Evolutionary conservation across 1,284 basidiomycete genomes (phyloP).

Genomic region (Ceratobasidium sp.): DNA sequence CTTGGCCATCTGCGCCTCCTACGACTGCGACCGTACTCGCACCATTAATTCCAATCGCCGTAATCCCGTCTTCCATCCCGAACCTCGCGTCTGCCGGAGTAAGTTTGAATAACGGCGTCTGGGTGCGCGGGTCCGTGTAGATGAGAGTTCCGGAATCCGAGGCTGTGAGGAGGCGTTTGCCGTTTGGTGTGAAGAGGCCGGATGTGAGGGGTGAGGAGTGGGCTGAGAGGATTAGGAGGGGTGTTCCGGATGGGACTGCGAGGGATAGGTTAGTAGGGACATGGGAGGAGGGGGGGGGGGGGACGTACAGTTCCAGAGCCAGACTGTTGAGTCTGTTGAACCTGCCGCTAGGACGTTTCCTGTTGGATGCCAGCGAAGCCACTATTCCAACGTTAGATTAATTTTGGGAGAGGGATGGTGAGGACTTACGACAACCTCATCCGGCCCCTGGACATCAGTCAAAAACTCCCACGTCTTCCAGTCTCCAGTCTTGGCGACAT

Average conservation of each 20-base stretch:
- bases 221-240: conserved; percentile 96
- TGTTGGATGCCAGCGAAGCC: conserved; percentile 97
- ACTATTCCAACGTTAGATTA: conserved; percentile 66
- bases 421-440: conserved; percentile 90
- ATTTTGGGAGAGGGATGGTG: too few species aligned
- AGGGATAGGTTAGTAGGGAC: conserved; percentile 24
- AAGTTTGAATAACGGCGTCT: conserved; percentile 86
- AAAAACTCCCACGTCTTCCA: conserved; percentile 92
- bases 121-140: conserved; percentile 91
- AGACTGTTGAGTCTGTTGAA: conserved; percentile 94
- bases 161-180: conserved; percentile 90
- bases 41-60: conserved; percentile 86
- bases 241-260: conserved; percentile 91
- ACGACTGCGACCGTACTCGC: conserved; percentile 90
- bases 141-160: conserved; percentile 88
- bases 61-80: conserved; percentile 82
- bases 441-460: conserved; percentile 91
- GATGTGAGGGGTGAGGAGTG: conserved; percentile 89
- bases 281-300: neutral
- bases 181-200: conserved; percentile 94
- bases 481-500: conserved; percentile 75
- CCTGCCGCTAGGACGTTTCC: conserved; percentile 92
- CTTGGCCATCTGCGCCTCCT: conserved; percentile 85
- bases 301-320: conserved; percentile 95
- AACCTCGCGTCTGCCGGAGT: conserved; percentile 81